phyloP scores from a whole-genome alignment of 495 filamentous ascomycete species.

The Tuber indicum region DNA sequence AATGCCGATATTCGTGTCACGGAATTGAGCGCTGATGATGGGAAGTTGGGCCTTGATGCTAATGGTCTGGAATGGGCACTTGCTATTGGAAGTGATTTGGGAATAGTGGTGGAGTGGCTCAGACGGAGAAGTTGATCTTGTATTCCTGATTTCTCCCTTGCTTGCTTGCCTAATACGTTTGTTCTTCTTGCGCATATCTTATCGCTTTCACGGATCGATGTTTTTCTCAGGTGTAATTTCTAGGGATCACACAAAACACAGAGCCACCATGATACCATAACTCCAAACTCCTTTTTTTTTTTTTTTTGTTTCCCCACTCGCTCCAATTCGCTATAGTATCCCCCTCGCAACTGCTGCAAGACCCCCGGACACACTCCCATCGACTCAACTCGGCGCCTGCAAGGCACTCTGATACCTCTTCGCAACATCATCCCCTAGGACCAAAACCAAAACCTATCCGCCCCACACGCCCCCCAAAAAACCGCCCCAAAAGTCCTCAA shows the following conservation, averaged over 20 bases:
- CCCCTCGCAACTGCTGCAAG: neutral
- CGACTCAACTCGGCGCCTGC: neutral
- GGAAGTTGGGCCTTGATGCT: conserved; percentile 14
- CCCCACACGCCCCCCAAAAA: neutral
- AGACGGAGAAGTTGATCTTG: conserved; percentile 6
- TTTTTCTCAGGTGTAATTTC: neutral
- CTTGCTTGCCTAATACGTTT: neutral
- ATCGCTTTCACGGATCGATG: neutral
- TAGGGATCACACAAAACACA: neutral
- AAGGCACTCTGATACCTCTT: neutral
- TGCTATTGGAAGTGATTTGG: conserved; percentile 23
- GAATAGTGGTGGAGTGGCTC: conserved; percentile 28
- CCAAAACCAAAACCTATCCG: neutral
- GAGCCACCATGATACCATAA: neutral
- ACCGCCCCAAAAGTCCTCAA: neutral
- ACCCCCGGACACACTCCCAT: neutral
- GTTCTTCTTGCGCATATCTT: neutral
- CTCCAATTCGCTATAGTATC: neutral
- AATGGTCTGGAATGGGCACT: conserved; percentile 25
- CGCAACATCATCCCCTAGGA: neutral
- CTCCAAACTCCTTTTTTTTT: neutral
- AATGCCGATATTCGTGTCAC: conserved; percentile 29
- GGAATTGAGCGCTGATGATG: conserved; percentile 10
- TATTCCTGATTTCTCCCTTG: neutral
- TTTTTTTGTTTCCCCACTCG: neutral